These are phyloP conservation scores for Trichoderma brevicompactum DNA, from an alignment of 2,329 filamentous ascomycete species.

Conservation along the genomic window DNA sequence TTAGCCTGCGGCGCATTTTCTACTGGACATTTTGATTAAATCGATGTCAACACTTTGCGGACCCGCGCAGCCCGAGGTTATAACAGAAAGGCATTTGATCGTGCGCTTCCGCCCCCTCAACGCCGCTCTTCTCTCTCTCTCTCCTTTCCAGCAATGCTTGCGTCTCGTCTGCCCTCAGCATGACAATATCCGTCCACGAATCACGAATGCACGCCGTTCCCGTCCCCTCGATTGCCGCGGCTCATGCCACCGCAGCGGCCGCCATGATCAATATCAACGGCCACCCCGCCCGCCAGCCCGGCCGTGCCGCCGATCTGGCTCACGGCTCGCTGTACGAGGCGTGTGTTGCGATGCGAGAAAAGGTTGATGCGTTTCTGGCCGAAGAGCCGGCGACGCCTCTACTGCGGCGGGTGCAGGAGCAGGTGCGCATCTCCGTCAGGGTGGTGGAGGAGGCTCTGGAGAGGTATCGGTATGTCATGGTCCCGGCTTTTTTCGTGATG, in stretches of 20 bases:
- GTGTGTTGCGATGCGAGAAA: constrained; percentile 23
- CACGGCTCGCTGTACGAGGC: constrained; percentile 24
- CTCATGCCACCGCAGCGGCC: neutral
- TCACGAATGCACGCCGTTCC: constrained; percentile 16
- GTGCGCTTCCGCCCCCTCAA: too few species aligned
- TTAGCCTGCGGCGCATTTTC: neutral
- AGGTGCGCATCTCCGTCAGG: constrained; percentile 71
- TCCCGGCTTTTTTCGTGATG: neutral
- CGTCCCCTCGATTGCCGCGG: neutral
- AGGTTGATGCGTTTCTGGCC: constrained; percentile 24
- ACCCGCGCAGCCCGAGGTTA: neutral
- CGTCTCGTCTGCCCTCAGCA: neutral
- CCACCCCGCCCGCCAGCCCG: constrained; percentile 2
- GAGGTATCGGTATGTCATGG: constrained; percentile 68
- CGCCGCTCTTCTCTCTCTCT: neutral
- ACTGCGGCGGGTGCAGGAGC: constrained; percentile 69
- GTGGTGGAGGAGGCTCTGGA: constrained; percentile 77
- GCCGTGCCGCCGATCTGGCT: neutral
- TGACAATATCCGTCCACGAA: constrained; percentile 18
- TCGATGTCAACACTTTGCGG: neutral
- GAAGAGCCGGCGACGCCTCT: constrained; percentile 36
- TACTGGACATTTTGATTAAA: neutral
- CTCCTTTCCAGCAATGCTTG: neutral
- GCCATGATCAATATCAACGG: constrained; percentile 10
- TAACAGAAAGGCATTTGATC: neutral